phyloP scores from a whole-genome alignment of 1,284 basidiomycete species.

The Xerocomus tenax region DNA sequence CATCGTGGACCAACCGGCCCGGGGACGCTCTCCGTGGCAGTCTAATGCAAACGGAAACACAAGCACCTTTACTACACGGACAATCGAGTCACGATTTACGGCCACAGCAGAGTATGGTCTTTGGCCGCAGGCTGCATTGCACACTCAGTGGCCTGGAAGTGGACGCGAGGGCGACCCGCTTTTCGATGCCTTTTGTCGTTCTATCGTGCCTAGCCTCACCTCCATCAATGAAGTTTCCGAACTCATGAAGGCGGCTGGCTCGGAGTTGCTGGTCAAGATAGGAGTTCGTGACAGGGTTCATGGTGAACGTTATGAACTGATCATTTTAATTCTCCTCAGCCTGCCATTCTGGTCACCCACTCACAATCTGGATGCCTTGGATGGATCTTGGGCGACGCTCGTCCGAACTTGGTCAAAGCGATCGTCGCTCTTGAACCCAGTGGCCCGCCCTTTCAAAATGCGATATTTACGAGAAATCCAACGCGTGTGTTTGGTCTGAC shows the following conservation, averaged over 20 bases:
- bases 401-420: slow-evolving; percentile 37
- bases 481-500: slow-evolving; percentile 39
- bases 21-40: slow-evolving; percentile 44
- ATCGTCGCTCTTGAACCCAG: slow-evolving; percentile 43
- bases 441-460: slow-evolving; percentile 43
- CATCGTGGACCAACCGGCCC: slow-evolving; percentile 44
- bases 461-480: slow-evolving; percentile 34
- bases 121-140: slow-evolving; percentile 41
- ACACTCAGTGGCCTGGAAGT: slow-evolving; percentile 47
- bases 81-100: slow-evolving; percentile 39
- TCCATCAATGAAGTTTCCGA: slow-evolving; percentile 24
- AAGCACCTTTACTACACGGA: slow-evolving; percentile 26
- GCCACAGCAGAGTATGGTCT: slow-evolving; percentile 34
- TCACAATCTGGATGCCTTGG: slow-evolving; percentile 42
- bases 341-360: slow-evolving; percentile 40
- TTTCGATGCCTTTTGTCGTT: slow-evolving; percentile 41
- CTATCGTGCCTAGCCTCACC: slow-evolving; percentile 25
- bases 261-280: slow-evolving; percentile 26
- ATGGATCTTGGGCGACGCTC: slow-evolving; percentile 42
- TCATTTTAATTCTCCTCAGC: slow-evolving; percentile 24
- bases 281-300: slow-evolving; percentile 19
- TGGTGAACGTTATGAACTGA: slow-evolving; percentile 1
- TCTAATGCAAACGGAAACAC: slow-evolving; percentile 34
- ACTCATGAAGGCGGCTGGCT: slow-evolving; percentile 26
- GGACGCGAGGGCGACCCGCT: slow-evolving; percentile 38